Evolutionary conservation across 129 eudicot species (phyloP).

Genomic region (Centella asiatica): DNA sequence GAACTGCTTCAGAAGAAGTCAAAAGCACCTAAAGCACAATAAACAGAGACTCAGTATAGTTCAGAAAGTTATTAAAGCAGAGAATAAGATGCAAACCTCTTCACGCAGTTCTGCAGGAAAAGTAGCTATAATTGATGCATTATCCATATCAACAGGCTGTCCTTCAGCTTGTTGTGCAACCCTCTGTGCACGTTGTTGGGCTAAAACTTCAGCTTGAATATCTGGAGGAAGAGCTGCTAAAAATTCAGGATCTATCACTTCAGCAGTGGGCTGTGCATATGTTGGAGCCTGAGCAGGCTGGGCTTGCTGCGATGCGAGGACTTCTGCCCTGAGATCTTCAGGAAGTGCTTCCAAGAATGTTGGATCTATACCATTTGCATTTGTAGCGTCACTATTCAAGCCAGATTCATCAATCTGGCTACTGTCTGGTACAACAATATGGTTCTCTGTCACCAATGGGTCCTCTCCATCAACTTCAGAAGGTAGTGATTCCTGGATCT

Average conservation of each 20-base stretch:
- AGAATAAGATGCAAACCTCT: constrained; percentile 58
- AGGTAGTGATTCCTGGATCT: constrained; percentile 22
- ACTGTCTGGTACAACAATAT: constrained; percentile 30
- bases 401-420: constrained; percentile 41
- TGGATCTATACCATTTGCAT: constrained; percentile 78
- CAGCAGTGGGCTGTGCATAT: constrained; percentile 56
- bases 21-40: constrained; percentile 58
- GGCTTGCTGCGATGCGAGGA: constrained; percentile 87
- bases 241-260: constrained; percentile 98
- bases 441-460: constrained; percentile 35
- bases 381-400: constrained; percentile 38
- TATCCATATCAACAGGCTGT: constrained; percentile 97
- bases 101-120: constrained; percentile 97
- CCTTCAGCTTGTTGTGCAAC: constrained; percentile 91
- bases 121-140: constrained; percentile 96
- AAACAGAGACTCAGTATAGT: constrained; percentile 11
- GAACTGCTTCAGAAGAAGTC: constrained; percentile 93
- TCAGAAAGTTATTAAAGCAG: background rate
- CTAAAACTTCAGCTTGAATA: constrained; percentile 95
- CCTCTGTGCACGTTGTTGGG: constrained; percentile 94
- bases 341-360: constrained; percentile 97
- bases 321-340: constrained; percentile 88
- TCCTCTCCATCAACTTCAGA: constrained; percentile 40
- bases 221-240: constrained; percentile 99
- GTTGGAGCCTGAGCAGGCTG: constrained; percentile 65